Evolutionary conservation across 2,329 filamentous ascomycete species (phyloP).

Genomic region (Blumeria hordei): DNA sequence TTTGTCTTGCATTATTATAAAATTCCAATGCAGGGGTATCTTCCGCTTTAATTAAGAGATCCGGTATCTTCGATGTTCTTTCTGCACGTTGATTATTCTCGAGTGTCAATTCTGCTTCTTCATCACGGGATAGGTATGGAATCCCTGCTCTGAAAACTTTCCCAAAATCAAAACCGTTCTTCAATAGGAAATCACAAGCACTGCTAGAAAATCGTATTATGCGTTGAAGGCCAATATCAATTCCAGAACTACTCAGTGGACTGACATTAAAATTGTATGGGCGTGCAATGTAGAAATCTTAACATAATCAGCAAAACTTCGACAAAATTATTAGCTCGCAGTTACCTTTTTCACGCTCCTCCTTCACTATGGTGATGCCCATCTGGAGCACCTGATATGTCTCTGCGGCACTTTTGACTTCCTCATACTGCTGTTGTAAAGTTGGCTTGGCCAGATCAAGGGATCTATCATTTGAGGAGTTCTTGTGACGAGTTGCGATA

Average conservation of each 20-base stretch:
- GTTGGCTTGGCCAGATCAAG: conserved; percentile 20
- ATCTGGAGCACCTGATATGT: conserved; percentile 40
- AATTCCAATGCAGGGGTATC: conserved; percentile 10
- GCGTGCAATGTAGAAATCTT: conserved; percentile 28
- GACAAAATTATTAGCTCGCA: background rate
- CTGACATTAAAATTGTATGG: conserved; percentile 42
- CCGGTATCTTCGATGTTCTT: conserved; percentile 8
- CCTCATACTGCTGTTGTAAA: conserved; percentile 34
- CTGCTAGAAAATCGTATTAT: conserved; percentile 21
- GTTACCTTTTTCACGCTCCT: conserved; percentile 25
- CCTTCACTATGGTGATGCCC: conserved; percentile 39
- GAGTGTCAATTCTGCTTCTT: conserved; percentile 23
- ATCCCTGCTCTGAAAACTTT: conserved; percentile 30
- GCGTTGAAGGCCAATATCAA: conserved; percentile 31
- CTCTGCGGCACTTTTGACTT: conserved; percentile 34
- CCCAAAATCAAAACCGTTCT: conserved; percentile 32
- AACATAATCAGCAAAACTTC: conserved; percentile 2
- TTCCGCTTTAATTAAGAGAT: conserved; percentile 8
- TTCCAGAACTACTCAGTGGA: conserved; percentile 23
- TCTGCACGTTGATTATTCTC: conserved; percentile 13
- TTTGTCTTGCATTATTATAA: conserved; percentile 8
- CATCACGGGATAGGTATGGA: conserved; percentile 34
- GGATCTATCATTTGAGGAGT: conserved; percentile 10
- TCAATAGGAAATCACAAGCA: conserved; percentile 35
- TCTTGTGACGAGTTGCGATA: conserved; percentile 21